Evolutionary conservation across 805 yeast genomes (phyloP), one percentile per base, ranked within the genome.

Genomic region (Hanseniaspora osmophila): DNA sequence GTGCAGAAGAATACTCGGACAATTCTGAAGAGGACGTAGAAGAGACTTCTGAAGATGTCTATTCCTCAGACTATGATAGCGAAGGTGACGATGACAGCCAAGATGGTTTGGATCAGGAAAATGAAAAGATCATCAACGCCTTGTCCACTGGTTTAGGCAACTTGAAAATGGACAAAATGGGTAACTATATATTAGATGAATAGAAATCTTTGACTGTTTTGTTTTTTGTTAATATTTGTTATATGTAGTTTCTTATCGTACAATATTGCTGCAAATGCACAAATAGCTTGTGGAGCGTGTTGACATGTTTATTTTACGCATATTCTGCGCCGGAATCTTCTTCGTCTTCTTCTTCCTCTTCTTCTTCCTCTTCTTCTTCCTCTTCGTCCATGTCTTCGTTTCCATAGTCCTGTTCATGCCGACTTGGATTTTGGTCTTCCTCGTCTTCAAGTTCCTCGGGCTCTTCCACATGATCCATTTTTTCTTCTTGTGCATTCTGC

Each of bases 151-250:
- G 90, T 17, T 74, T 71, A 2, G 68, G 72, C 41, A 70, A 76
- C n/a, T 62, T 84, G 51, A 82, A 81, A 58, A 78, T 81, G 80
- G 95, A 84, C 58, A 82, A 78, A 54, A 59, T 84, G 40, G 95
- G 95, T 37, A 84, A 84, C 61, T 84, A 84, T 58, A 78, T 83
- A 32, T 59, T 84, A 35, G 84, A 81, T 35, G 65, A 62, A 29
- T 30, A 22, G 18, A 19, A 29, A 33, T 16, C 10, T 30, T 9
- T n/a, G 9, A 15, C 27, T 22, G 27, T 22, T 22, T 22, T 22
- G 27, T 15, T 10, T 17, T 30, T 33, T 33, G 35, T 41, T 19
- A 22, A 33, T 13, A 5, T 30, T 38, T 22, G n/a, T 22, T 22
- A 22, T 22, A 22, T 22, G 27, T 5, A 38, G 27, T 15, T 17